Evolutionary conservation across 192 early-diverging fungal genomes (phyloP).

Genomic region (Coemansia guatemalensis): DNA sequence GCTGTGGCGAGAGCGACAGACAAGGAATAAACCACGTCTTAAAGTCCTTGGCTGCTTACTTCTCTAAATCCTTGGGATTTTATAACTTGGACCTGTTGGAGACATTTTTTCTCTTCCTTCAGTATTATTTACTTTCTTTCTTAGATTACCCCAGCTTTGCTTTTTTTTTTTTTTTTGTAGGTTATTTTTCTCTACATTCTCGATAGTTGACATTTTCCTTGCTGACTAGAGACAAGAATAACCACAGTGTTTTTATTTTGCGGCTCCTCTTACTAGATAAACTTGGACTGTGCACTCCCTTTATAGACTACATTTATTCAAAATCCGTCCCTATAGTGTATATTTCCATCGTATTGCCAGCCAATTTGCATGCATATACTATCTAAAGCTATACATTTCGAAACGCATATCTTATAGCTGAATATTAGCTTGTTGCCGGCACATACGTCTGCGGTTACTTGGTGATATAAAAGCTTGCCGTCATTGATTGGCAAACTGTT

Average conservation of each 20-base stretch:
- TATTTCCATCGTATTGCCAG: not conserved
- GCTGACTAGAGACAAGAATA: not conserved
- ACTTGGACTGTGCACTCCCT: not conserved
- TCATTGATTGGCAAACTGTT: not conserved
- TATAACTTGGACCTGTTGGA: not conserved
- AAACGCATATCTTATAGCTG: not conserved
- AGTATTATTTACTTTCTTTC: slow-evolving; percentile 3
- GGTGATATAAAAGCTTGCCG: not conserved
- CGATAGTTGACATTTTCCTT: slow-evolving; percentile 5
- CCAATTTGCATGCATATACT: not conserved
- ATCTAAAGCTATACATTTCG: not conserved
- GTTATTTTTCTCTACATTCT: slow-evolving; percentile 9
- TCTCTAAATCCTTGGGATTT: not conserved
- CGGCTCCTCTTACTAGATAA: not conserved
- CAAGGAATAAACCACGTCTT: not conserved
- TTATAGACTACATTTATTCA: not conserved
- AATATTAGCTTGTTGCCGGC: not conserved
- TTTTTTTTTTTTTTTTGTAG: too few relatives aligned
- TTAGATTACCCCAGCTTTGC: not conserved
- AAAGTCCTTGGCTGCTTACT: not conserved
- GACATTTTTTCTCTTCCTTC: not conserved
- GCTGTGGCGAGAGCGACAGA: not conserved
- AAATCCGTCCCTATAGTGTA: not conserved
- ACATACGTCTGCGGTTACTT: not conserved
- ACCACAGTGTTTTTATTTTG: not conserved